phyloP scores from a whole-genome alignment of 2,329 filamentous ascomycete species.

The Thielaviopsis euricoi region DNA sequence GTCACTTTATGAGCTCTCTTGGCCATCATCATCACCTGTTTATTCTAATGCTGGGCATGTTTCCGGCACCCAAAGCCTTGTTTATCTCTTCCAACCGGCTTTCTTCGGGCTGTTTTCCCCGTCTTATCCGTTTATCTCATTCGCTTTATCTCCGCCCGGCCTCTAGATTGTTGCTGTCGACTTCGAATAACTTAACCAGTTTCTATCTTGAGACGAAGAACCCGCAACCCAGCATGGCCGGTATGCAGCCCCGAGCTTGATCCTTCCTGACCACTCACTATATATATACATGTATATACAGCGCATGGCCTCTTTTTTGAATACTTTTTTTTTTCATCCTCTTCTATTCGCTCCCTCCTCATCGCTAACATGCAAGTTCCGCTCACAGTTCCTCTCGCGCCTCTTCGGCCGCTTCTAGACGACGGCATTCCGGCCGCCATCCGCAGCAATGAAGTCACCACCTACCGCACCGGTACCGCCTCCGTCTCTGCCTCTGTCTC shows the following conservation, averaged over 20 bases:
- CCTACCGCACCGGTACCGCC: slow-evolving; percentile 6
- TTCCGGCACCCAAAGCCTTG: not conserved
- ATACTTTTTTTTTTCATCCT: not conserved
- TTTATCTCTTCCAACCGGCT: not conserved
- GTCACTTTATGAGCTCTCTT: not conserved
- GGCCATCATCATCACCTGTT: not conserved
- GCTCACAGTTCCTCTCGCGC: not conserved
- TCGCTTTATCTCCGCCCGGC: too few relatives aligned
- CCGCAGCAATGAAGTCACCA: slow-evolving; percentile 1
- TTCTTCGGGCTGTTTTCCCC: not conserved
- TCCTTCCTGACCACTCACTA: not conserved
- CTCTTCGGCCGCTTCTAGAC: not conserved
- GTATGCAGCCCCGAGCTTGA: not conserved
- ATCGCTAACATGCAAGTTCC: not conserved
- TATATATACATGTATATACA: not conserved
- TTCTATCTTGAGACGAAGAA: slow-evolving; percentile 1
- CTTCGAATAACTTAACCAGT: not conserved
- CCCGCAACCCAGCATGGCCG: slow-evolving; percentile 1
- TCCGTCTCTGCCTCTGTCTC: not conserved
- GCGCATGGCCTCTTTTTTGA: too few relatives aligned
- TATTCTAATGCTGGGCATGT: not conserved
- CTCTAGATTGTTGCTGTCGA: not conserved
- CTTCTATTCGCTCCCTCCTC: not conserved
- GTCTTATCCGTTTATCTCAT: not conserved
- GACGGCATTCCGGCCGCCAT: slow-evolving; percentile 5